Conservation (phyloP, 352 stramenopile species). For the Globisporangium parvum region DNA sequence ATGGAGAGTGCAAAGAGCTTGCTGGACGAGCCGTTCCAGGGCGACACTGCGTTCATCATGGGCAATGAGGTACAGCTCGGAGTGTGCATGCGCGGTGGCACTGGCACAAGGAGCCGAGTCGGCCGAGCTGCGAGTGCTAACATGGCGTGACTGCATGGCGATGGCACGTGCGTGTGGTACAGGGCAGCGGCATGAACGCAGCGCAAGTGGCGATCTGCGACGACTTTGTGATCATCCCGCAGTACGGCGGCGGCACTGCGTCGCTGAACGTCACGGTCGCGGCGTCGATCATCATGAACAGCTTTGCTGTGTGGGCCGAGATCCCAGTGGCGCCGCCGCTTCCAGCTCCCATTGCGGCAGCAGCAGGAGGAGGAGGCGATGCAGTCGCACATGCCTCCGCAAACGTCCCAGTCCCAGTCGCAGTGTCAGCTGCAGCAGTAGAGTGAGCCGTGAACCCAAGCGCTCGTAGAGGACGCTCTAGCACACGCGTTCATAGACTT, state of each 20-base stretch:
- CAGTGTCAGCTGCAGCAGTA: no score
- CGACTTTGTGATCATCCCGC: slow-evolving; percentile 92
- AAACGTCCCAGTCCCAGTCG: no score
- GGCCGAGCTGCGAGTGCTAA: neutral
- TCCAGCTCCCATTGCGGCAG: neutral
- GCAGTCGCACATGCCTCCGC: no score
- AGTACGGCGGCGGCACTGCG: slow-evolving; percentile 92
- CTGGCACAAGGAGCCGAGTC: no score
- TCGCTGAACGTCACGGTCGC: slow-evolving; percentile 96
- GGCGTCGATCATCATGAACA: slow-evolving; percentile 91
- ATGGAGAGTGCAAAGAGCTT: slow-evolving; percentile 74
- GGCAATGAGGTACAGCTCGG: slow-evolving; percentile 84
- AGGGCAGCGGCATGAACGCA: slow-evolving; percentile 89
- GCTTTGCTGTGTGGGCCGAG: slow-evolving; percentile 77
- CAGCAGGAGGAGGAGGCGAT: no score
- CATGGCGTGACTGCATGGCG: neutral
- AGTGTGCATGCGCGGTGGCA: neutral
- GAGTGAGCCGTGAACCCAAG: no score
- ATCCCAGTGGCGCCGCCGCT: slow-evolving; percentile 17
- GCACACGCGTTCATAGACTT: no score
- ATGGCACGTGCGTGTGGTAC: neutral
- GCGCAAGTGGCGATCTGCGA: slow-evolving; percentile 92
- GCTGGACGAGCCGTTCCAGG: slow-evolving; percentile 61
- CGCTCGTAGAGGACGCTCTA: no score
- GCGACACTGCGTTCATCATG: slow-evolving; percentile 92